Evolutionary conservation across 106 monocot species (phyloP).

Genomic region (Dactylorhiza incarnata): DNA sequence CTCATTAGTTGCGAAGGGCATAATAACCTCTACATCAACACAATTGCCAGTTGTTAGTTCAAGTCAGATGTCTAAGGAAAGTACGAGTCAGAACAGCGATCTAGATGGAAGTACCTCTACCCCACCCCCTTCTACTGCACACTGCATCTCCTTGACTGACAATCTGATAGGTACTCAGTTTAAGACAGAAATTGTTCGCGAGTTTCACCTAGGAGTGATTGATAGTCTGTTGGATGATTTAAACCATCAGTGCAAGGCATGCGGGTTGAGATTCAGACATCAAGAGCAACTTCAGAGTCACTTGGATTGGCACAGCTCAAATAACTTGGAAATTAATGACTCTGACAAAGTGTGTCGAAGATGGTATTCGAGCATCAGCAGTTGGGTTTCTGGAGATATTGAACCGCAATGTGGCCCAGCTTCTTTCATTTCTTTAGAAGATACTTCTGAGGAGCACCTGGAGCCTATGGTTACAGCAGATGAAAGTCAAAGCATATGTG

Average conservation of each 20-base stretch:
- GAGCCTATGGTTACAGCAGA: conserved; percentile 85
- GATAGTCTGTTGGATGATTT: conserved; percentile 52
- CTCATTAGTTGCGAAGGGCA: conserved; percentile 79
- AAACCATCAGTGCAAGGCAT: conserved; percentile 50
- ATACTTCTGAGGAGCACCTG: conserved; percentile 14
- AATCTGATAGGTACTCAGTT: conserved; percentile 58
- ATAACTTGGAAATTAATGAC: conserved; percentile 10
- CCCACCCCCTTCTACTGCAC: conserved; percentile 9
- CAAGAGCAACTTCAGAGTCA: conserved; percentile 43
- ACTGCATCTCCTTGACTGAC: neutral
- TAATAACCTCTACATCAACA: conserved; percentile 54
- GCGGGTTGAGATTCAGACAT: conserved; percentile 51
- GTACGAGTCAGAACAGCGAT: conserved; percentile 4
- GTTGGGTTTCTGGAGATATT: conserved; percentile 23
- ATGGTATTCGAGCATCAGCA: conserved; percentile 41
- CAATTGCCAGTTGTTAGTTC: conserved; percentile 10
- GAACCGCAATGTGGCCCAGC: conserved; percentile 5
- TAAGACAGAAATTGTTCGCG: conserved; percentile 54
- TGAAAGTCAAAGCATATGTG: conserved; percentile 81
- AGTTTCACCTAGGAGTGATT: conserved; percentile 57
- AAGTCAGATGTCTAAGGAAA: conserved; percentile 5
- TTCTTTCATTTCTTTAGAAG: conserved; percentile 7
- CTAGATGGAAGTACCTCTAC: conserved; percentile 3
- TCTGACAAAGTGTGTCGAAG: conserved; percentile 28
- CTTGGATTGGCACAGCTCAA: conserved; percentile 45